Percentiles rank a stretch among this genome's conserved stretches.
Conservation (phyloP, 2,329 filamentous ascomycete genomes). For the Lachnellula occidentalis region DNA sequence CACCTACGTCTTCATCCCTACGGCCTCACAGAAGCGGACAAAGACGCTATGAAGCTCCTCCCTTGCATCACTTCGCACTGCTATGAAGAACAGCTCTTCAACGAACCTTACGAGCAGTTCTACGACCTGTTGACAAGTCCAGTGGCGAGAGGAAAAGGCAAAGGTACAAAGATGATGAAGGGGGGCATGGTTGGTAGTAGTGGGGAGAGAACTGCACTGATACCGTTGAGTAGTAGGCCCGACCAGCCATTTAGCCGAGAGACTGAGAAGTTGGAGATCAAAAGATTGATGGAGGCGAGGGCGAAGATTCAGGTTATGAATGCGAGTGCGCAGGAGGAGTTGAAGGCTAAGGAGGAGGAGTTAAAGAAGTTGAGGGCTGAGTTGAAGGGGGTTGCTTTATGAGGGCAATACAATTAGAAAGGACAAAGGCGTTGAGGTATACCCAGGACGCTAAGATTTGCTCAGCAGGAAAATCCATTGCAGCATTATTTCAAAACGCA, state of each 20-base stretch:
- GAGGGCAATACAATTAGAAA: no score
- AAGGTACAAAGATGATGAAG: conserved; percentile 44
- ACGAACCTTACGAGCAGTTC: conserved; percentile 90
- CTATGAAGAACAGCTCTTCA: conserved; percentile 94
- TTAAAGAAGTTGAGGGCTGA: conserved; percentile 18
- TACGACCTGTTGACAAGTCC: conserved; percentile 78
- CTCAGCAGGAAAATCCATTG: no score
- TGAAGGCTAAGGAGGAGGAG: conserved; percentile 24
- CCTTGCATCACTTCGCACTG: conserved; percentile 70
- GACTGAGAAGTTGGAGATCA: conserved; percentile 59
- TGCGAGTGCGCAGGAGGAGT: conserved; percentile 19
- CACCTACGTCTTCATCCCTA: conserved; percentile 88
- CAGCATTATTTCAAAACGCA: no score
- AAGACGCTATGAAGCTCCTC: conserved; percentile 50
- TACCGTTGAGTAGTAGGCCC: conserved; percentile 61
- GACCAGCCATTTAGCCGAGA: conserved; percentile 69
- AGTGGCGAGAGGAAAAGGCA: conserved; percentile 49
- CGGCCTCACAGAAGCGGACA: conserved; percentile 71
- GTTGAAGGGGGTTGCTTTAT: not conserved
- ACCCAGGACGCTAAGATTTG: no score
- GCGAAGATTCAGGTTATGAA: conserved; percentile 50
- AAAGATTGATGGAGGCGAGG: conserved; percentile 57
- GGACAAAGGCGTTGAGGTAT: no score
- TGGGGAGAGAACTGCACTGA: conserved; percentile 66
- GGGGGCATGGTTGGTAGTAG: conserved; percentile 33